Evolutionary conservation across 768 basidiomycete species (phyloP), one percentile per base, ranked within the genome.

Genomic region (Suillus subalutaceus): DNA sequence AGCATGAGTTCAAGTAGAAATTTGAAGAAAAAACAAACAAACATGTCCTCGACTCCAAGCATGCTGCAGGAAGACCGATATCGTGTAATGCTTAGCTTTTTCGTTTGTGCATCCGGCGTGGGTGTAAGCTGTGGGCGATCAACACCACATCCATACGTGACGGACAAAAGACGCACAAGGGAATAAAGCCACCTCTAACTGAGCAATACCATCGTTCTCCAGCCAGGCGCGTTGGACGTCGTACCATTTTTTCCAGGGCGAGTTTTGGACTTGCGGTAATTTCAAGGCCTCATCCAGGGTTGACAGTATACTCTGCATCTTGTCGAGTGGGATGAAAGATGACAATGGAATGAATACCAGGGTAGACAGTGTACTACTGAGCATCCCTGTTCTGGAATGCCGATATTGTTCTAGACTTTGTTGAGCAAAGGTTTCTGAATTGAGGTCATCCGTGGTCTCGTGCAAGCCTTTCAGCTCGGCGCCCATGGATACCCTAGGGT

Each of bases 11-110:
- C 26, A 30, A 30, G 52, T 53, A 26, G 40, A 26, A 37, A 18
- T 55, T 32, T 20, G 2, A 20, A 53, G 20, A 38, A 32, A n/a
- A 2, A 18, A 13, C 6, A 2, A 12, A 62, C 48, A 46, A 15
- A 71, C 66, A 30, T 55, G 55, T 35, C 72, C 72, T 23, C 68
- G 64, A 67, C 63, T 71, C 67, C 65, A 73, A 35, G 65, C 67
- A 35, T 71, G 69, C 26, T 70, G 60, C 6, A 72, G 20, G 35
- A 64, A 57, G 43, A 72, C 63, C 16, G 62, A 52, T 41, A 66
- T 35, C 6, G 23, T 55, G 18, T 67, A 68, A 50, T 72, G 65
- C 40, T 56, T 64, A 13, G 70, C 70, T 30, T 67, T 66, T 38
- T 67, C 65, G 18, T 23, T 58, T 10, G 66, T 58, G 40, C 66